phyloP scores from a whole-genome alignment of 2,329 filamentous ascomycete genomes.

The Cryphonectria carpinicola region DNA sequence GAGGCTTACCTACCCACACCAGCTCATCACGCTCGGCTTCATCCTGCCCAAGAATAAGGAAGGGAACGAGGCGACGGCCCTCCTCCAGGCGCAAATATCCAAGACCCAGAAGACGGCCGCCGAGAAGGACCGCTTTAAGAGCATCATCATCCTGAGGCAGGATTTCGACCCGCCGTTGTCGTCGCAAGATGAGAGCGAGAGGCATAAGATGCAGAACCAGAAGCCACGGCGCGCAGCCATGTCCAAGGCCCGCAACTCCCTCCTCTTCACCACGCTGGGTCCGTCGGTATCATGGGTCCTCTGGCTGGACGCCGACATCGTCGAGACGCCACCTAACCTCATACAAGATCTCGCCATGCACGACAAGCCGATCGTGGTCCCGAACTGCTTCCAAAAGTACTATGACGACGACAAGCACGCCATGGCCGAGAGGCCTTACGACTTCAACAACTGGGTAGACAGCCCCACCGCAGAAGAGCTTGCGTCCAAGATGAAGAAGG shows the following conservation, averaged over 20 bases:
- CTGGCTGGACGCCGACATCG: conserved; percentile 90
- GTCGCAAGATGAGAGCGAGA: conserved; percentile 84
- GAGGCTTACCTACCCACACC: conserved; percentile 84
- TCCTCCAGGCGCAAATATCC: conserved; percentile 81
- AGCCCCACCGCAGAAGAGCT: conserved; percentile 78
- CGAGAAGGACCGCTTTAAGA: conserved; percentile 83
- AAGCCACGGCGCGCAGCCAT: conserved; percentile 85
- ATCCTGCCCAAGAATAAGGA: conserved; percentile 94
- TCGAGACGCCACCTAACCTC: conserved; percentile 82
- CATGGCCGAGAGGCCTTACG: conserved; percentile 81
- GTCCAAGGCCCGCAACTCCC: conserved; percentile 89
- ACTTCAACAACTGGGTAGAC: conserved; percentile 98
- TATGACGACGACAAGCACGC: conserved; percentile 70
- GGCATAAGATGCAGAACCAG: conserved; percentile 91
- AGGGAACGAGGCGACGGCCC: conserved; percentile 82
- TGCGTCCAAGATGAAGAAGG: conserved; percentile 78
- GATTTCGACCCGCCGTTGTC: conserved; percentile 84
- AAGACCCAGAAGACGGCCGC: conserved; percentile 80
- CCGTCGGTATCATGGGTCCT: conserved; percentile 93
- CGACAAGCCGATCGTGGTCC: conserved; percentile 88
- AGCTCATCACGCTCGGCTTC: conserved; percentile 92
- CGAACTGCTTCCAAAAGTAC: conserved; percentile 94
- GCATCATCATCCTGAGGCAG: conserved; percentile 91
- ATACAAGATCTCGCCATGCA: conserved; percentile 91
- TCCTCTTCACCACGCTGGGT: conserved; percentile 93